Evolutionary conservation across 768 basidiomycete genomes (phyloP).

Genomic region (Leccinum uliginosum): DNA sequence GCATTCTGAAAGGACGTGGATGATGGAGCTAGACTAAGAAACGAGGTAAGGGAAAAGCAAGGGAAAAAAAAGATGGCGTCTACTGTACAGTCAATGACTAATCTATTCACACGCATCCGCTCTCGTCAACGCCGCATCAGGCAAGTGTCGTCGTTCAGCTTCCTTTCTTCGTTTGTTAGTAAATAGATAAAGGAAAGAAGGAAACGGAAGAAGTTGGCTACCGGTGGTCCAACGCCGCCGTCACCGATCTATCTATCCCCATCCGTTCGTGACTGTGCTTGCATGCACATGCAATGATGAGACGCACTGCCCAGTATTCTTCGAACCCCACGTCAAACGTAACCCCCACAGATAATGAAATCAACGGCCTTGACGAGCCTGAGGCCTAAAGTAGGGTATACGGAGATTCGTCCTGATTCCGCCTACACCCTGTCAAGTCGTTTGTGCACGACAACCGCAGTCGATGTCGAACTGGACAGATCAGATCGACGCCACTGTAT

Average conservation of each 20-base stretch:
- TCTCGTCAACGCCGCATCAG: slow-evolving; percentile 3
- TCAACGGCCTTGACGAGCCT: neutral
- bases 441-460: neutral
- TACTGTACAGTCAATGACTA: slow-evolving; percentile 22
- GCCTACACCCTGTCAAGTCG: neutral
- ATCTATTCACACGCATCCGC: slow-evolving; percentile 16
- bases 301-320: neutral
- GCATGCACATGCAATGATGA: neutral
- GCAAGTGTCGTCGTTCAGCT: slow-evolving; percentile 22
- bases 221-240: neutral
- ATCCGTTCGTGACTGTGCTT: neutral
- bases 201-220: neutral
- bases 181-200: neutral
- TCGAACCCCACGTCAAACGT: neutral
- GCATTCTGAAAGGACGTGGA: neutral
- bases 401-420: neutral
- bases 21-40: neutral
- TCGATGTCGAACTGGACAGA: neutral
- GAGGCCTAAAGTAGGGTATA: neutral
- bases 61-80: neutral
- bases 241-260: neutral
- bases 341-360: neutral
- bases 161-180: neutral
- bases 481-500: neutral
- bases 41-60: neutral